Evolutionary conservation across 495 filamentous ascomycete genomes (phyloP).

Genomic region (Paragyromitra xinjiangensis): DNA sequence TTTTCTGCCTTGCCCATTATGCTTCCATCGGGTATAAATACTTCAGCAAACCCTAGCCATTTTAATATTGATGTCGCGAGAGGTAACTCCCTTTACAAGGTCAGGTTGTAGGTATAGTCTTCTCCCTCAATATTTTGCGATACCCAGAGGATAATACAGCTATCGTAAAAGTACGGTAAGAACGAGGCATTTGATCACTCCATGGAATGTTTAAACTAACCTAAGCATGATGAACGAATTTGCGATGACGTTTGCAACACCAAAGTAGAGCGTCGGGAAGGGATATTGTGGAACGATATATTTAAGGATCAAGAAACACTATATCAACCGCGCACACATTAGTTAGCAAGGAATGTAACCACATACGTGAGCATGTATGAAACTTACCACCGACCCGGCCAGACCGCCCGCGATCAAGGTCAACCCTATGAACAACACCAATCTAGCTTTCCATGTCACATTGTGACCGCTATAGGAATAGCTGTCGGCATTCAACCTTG

Average conservation of each 20-base stretch:
- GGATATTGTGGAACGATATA: constrained; percentile 81
- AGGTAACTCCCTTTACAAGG: constrained; percentile 66
- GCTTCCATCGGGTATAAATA: neutral
- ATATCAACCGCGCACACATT: constrained; percentile 61
- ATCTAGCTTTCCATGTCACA: constrained; percentile 94
- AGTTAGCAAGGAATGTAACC: constrained; percentile 60
- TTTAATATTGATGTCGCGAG: neutral
- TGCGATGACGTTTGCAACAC: constrained; percentile 88
- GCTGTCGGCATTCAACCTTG: constrained; percentile 80
- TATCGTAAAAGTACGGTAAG: constrained; percentile 58
- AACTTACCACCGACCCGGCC: constrained; percentile 79
- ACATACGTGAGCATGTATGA: constrained; percentile 7
- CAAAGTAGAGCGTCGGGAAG: constrained; percentile 90
- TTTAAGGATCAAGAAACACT: constrained; percentile 75
- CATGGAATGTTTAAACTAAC: constrained; percentile 61
- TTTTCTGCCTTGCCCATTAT: neutral
- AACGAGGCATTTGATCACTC: neutral
- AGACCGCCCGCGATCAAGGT: constrained; percentile 92
- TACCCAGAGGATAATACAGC: constrained; percentile 91
- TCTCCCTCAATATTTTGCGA: constrained; percentile 96
- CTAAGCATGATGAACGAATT: constrained; percentile 90
- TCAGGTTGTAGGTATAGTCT: constrained; percentile 95
- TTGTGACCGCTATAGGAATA: constrained; percentile 86
- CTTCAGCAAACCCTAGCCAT: neutral
- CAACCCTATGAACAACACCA: constrained; percentile 96